These are phyloP conservation scores for Cystobasidium onofrii DNA, from an alignment of 768 basidiomycete species.

Conservation along the genomic window DNA sequence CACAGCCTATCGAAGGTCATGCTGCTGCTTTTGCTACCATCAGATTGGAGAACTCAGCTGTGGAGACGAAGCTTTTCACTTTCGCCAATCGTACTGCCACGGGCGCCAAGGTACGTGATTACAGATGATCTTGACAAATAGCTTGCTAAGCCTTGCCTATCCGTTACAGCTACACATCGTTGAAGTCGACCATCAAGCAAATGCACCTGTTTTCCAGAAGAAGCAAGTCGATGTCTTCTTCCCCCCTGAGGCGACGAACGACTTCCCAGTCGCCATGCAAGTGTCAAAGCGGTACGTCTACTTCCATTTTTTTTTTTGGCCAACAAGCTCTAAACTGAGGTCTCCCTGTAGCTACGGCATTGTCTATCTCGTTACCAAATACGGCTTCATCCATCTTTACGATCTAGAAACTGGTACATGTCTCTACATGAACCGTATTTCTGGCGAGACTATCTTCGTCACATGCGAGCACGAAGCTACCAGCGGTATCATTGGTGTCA, in stretches of 20 bases:
- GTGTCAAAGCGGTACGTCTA: slow-evolving; percentile 58
- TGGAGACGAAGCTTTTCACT: slow-evolving; percentile 79
- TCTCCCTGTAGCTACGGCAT: slow-evolving; percentile 61
- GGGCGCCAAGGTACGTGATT: slow-evolving; percentile 72
- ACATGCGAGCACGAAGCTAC: slow-evolving; percentile 91
- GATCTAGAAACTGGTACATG: slow-evolving; percentile 95
- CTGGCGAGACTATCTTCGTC: slow-evolving; percentile 97
- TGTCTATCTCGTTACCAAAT: slow-evolving; percentile 94
- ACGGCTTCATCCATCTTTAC: slow-evolving; percentile 97
- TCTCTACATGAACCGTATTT: slow-evolving; percentile 99
- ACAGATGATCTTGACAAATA: background rate
- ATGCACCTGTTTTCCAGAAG: slow-evolving; percentile 87
- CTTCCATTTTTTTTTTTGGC: background rate
- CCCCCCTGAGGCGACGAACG: slow-evolving; percentile 93
- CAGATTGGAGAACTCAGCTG: slow-evolving; percentile 78
- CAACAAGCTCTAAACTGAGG: slow-evolving; percentile 46
- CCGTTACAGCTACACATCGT: slow-evolving; percentile 78
- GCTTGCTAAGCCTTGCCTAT: slow-evolving; percentile 20
- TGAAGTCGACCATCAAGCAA: slow-evolving; percentile 89
- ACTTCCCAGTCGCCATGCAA: slow-evolving; percentile 99
- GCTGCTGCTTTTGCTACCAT: slow-evolving; percentile 91
- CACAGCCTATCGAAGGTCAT: slow-evolving; percentile 96
- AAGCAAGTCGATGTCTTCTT: slow-evolving; percentile 99
- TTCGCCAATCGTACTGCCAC: slow-evolving; percentile 94
- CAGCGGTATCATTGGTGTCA: slow-evolving; percentile 95